A percentile compares a stretch with the other conserved stretches of the same genome.
Conservation (phyloP, 148 eudicot species). For the Rheum nobile region DNA sequence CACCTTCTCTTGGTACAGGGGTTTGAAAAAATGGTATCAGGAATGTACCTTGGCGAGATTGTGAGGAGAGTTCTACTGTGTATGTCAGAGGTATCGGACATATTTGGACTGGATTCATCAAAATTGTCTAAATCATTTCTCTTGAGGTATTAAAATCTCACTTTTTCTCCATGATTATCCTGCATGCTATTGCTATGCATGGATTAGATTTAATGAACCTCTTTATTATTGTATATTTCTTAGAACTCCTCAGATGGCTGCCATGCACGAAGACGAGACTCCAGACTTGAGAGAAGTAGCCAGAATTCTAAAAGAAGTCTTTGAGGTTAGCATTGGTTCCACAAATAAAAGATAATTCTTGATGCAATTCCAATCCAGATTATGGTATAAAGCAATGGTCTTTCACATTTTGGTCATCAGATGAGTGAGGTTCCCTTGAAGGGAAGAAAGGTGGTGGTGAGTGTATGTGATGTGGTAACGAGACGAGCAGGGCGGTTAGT, state of each 20-base stretch:
- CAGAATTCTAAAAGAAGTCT: conserved; percentile 47
- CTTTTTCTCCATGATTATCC: neutral
- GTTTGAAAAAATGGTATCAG: conserved; percentile 96
- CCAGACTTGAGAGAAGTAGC: conserved; percentile 63
- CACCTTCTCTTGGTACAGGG: conserved; percentile 26
- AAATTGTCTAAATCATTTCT: conserved; percentile 40
- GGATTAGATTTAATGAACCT: neutral
- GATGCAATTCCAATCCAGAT: neutral
- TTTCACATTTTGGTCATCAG: conserved; percentile 16
- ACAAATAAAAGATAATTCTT: neutral
- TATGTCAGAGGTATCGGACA: conserved; percentile 65
- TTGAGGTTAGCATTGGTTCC: conserved; percentile 33
- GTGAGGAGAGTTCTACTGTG: conserved; percentile 70
- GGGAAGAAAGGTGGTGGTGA: conserved; percentile 68
- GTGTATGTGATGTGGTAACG: conserved; percentile 70
- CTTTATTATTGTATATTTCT: neutral
- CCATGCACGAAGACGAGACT: conserved; percentile 74
- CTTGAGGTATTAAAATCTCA: conserved; percentile 38
- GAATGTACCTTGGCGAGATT: conserved; percentile 92
- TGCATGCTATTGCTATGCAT: neutral
- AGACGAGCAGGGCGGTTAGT: conserved; percentile 76
- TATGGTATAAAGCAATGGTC: neutral
- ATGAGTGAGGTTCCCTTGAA: conserved; percentile 47
- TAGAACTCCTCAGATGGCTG: conserved; percentile 61
- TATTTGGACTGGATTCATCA: conserved; percentile 52